Evolutionary conservation across 208 protist genomes (phyloP).

Genomic region (Trypanosoma rangeli): DNA sequence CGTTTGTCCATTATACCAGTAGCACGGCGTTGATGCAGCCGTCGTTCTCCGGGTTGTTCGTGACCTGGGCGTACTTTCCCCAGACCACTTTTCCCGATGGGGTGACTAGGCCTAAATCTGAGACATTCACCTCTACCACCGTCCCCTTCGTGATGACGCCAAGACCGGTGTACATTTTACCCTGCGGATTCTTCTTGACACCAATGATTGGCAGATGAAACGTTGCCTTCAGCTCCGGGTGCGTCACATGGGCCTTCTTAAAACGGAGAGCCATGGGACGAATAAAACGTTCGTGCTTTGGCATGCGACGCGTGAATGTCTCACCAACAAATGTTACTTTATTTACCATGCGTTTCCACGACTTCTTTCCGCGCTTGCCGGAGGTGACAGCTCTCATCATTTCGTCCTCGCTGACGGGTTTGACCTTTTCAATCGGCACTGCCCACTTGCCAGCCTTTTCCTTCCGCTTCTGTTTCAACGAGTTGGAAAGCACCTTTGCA

Average conservation of each 20-base stretch:
- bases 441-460: conserved; percentile 99
- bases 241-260: conserved; percentile 99
- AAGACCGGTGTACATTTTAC: conserved; percentile 98
- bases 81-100: conserved; percentile 99
- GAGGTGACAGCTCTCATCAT: conserved; percentile 98
- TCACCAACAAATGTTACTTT: conserved; percentile 99
- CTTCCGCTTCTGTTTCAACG: conserved; percentile 99
- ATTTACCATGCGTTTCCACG: conserved; percentile 99
- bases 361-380: conserved; percentile 96
- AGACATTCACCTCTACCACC: conserved; percentile 99
- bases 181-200: conserved; percentile 99
- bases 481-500: conserved; percentile 99
- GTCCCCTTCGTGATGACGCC: conserved; percentile 99
- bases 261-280: conserved; percentile 98
- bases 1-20: conserved; percentile 93
- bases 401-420: conserved; percentile 98
- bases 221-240: conserved; percentile 99
- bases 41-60: conserved; percentile 99
- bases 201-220: conserved; percentile 99
- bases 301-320: conserved; percentile 99
- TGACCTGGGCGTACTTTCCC: conserved; percentile 99
- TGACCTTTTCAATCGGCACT: conserved; percentile 99
- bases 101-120: conserved; percentile 99
- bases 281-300: conserved; percentile 99
- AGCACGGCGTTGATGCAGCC: conserved; percentile 99